Conservation (phyloP, 805 yeast genomes). For the Yarrowia alimentaria region DNA sequence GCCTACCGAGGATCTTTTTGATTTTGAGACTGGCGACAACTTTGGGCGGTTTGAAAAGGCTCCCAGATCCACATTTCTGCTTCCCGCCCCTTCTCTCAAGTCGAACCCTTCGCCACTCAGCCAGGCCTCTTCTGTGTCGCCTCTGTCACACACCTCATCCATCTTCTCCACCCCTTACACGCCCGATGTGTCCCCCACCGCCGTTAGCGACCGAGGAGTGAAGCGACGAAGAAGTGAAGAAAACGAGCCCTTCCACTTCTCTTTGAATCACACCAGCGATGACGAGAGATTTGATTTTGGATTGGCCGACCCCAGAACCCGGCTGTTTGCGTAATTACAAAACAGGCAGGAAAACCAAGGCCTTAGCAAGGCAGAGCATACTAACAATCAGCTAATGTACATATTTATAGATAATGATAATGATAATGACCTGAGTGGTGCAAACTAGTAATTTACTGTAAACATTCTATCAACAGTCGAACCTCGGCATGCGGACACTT, state of each 20-base stretch:
- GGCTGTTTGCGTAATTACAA: slow-evolving; percentile 6
- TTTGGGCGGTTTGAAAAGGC: no score
- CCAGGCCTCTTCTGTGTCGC: slow-evolving; percentile 6
- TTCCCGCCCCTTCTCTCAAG: slow-evolving; percentile 22
- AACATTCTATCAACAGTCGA: no score
- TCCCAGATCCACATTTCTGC: slow-evolving; percentile 1
- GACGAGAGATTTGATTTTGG: slow-evolving; percentile 20
- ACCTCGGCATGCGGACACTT: no score
- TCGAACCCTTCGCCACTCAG: slow-evolving; percentile 12
- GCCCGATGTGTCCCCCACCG: slow-evolving; percentile 8
- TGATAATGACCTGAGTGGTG: slow-evolving; percentile 23
- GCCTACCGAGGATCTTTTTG: no score
- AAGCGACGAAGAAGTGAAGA: slow-evolving; percentile 17
- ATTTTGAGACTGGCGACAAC: no score
- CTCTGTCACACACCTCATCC: slow-evolving; percentile 6
- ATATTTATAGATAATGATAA: slow-evolving; percentile 23
- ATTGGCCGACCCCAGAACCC: slow-evolving; percentile 15
- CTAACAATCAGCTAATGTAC: slow-evolving; percentile 27
- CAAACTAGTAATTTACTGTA: neutral
- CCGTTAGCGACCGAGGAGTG: slow-evolving; percentile 7
- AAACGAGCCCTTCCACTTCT: slow-evolving; percentile 10
- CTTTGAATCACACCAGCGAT: slow-evolving; percentile 12
- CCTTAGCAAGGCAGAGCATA: no score
- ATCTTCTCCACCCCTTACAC: slow-evolving; percentile 25
- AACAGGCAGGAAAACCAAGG: no score